phyloP scores from a whole-genome alignment of 306 rosid species.

The Hippophae rhamnoides region DNA sequence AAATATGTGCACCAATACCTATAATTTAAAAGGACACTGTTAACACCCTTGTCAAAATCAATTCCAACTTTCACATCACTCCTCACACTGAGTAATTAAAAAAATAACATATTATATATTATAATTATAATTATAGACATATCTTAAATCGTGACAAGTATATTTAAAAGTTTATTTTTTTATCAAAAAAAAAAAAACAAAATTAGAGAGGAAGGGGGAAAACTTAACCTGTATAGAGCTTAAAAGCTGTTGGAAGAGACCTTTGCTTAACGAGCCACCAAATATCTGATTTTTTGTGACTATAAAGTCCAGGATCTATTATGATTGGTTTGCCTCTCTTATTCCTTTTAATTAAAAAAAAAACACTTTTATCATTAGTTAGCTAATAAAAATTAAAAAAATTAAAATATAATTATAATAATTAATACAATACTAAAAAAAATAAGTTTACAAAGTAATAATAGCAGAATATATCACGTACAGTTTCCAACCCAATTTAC shows the following conservation, averaged over 20 bases:
- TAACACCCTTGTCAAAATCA: too few species aligned
- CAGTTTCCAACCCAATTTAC: conserved; percentile 89
- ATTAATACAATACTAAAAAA: neutral
- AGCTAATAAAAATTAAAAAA: neutral
- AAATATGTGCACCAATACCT: neutral
- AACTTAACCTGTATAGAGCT: conserved; percentile 82
- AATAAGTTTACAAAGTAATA: neutral
- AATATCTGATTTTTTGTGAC: conserved; percentile 75
- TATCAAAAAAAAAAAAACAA: neutral
- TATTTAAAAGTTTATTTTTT: neutral
- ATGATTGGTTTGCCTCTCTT: conserved; percentile 82
- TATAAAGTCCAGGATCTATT: conserved; percentile 78
- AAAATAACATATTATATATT: too few species aligned
- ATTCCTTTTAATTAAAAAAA: conserved; percentile 37
- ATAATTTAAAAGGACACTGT: too few species aligned
- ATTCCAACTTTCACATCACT: too few species aligned
- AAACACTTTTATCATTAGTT: neutral
- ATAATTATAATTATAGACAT: too few species aligned
- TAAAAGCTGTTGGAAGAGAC: conserved; percentile 67
- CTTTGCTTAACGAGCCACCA: conserved; percentile 86
- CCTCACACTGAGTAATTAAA: too few species aligned
- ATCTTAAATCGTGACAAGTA: neutral
- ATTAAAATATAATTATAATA: conserved; percentile 2
- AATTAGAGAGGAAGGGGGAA: conserved; percentile 3
- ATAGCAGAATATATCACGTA: conserved; percentile 2